Base-by-base conservation (phyloP, 2,329 filamentous ascomycete species). In the Aspergillus caelatus region DNA sequence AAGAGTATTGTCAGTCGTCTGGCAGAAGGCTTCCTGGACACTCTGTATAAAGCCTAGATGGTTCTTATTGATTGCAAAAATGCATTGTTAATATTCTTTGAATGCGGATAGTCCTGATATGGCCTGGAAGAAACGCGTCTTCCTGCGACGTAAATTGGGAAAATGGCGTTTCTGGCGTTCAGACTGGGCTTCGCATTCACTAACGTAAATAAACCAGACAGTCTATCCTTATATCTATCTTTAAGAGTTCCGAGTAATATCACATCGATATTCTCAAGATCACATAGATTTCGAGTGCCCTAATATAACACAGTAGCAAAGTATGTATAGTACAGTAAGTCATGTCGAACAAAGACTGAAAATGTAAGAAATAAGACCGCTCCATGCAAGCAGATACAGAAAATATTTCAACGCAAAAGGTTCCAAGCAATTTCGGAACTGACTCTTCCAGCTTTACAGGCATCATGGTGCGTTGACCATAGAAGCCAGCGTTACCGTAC, bases 1-100 rank as follows among this genome's bases (percentile, higher is more conserved):
- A 98, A 98, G 86, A 93, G 91, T 70, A 90, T 99, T 39, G 93
- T 99, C 36, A 92, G 92, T 68, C 92, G 96, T 72, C 80, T 99
- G 75, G 94, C 94, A 1, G 92, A 86, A 69, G 94, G 93, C 0
- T 99, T 98, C 79, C 83, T 98, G 75, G 94, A 98, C 80, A 90
- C 95, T 58, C 77, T 97, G 78, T 97, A 97, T 80, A 96, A 96
- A 83, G 90, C 90, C 64, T 95, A 80, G 67, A 63, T 48, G 34
- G 48, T 50, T 54, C 23, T 36, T 32, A 43, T 48, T 61, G 48
- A 11, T 30, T 19, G 23, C 39, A 58, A 53, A 19, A 58, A 56
- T 56, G 45, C 39, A 63, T 46, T 69, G 55, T 68, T 60, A 57
- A 65, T 66, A 67, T 57, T 61, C 39, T 62, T 32, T 53, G 50